Conservation (phyloP, 768 basidiomycete genomes). For the Podaxis sp. region DNA sequence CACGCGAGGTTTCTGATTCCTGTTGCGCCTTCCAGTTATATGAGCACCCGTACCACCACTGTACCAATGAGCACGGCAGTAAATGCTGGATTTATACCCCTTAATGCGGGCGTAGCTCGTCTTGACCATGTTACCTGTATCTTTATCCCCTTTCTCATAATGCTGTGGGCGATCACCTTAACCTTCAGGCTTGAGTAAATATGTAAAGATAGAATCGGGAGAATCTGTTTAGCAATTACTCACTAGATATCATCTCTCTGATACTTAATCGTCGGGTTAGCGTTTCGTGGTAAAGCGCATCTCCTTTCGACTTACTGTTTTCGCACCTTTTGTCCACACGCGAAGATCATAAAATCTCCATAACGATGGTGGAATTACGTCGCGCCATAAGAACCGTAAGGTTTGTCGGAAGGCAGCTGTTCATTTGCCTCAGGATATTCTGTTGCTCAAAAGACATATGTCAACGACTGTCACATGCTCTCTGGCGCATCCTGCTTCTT, state of each 20-base stretch:
- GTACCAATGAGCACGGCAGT: not conserved
- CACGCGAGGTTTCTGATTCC: not conserved
- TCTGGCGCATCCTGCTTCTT: too few species aligned
- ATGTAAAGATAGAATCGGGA: not conserved
- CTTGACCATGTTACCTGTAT: not conserved
- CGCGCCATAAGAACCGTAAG: not conserved
- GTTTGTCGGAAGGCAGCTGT: not conserved
- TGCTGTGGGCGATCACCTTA: not conserved
- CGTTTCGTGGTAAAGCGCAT: not conserved
- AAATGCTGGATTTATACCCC: slow-evolving; percentile 6
- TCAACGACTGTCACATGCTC: too few species aligned
- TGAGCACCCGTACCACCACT: slow-evolving; percentile 3
- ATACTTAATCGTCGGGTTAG: not conserved
- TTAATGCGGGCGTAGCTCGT: slow-evolving; percentile 1
- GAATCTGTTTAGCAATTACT: not conserved
- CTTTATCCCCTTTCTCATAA: not conserved
- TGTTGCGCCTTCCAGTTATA: not conserved
- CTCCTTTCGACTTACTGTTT: not conserved
- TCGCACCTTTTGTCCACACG: not conserved
- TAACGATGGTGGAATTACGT: not conserved
- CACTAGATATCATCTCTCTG: not conserved
- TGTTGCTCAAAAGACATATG: too few species aligned
- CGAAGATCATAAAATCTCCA: slow-evolving; percentile 2
- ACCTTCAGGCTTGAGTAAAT: not conserved
- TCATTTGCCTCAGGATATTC: not conserved